phyloP scores from a whole-genome alignment of 1,284 basidiomycete genomes.

The Ceratobasidium sp. region DNA sequence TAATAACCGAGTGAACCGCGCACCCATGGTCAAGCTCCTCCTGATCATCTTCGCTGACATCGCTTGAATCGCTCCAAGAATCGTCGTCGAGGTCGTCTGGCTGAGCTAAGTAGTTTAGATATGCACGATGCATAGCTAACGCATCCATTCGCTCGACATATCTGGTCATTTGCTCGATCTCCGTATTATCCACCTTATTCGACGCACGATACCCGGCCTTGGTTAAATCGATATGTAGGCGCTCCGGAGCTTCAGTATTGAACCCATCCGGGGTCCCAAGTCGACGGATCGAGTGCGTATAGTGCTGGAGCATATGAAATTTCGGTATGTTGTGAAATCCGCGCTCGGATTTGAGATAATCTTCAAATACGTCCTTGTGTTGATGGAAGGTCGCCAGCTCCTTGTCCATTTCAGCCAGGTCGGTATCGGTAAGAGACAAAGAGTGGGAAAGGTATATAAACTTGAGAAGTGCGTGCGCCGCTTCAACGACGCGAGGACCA shows the following conservation, averaged over 20 bases:
- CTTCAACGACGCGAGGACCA: constrained; percentile 3
- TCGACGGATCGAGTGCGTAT: constrained; percentile 6
- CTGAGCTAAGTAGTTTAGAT: too few species aligned
- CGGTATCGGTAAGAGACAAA: constrained; percentile 60
- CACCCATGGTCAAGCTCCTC: neutral
- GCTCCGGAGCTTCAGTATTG: constrained; percentile 47
- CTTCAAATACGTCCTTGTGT: constrained; percentile 55
- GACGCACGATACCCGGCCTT: constrained; percentile 39
- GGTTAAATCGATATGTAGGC: constrained; percentile 46
- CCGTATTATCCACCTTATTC: constrained; percentile 29
- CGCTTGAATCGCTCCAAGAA: too few species aligned
- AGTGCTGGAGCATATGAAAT: constrained; percentile 55
- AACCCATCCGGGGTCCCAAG: constrained; percentile 46
- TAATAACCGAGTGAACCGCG: neutral
- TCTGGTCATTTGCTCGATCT: too few species aligned
- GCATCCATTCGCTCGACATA: constrained; percentile 31
- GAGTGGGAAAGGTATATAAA: constrained; percentile 56
- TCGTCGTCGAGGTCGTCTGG: too few species aligned
- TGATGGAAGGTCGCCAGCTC: constrained; percentile 55
- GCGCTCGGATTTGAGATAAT: constrained; percentile 50
- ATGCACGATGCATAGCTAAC: constrained; percentile 25
- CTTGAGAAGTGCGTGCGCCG: constrained; percentile 45
- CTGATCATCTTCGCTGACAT: neutral
- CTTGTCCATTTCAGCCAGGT: constrained; percentile 52
- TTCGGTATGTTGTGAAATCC: constrained; percentile 60